These are phyloP conservation scores for Tuber calosporum DNA, from an alignment of 495 filamentous ascomycete species.

Conservation along the genomic window DNA sequence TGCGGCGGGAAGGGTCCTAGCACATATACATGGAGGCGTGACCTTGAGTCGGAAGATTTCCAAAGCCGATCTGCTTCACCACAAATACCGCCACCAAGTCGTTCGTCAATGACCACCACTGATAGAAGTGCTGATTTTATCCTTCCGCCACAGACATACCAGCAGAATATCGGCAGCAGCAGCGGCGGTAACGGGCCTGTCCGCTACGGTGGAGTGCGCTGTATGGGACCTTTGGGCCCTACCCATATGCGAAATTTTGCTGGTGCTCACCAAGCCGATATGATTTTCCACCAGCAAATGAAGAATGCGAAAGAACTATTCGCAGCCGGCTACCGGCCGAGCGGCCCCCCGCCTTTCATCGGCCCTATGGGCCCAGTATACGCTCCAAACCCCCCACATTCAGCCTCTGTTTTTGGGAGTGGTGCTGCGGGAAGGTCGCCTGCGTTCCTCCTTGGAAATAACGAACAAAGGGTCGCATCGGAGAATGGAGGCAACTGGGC, in stretches of 20 bases:
- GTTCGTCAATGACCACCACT: conserved; percentile 36
- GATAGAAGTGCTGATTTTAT: conserved; percentile 31
- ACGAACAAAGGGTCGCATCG: conserved; percentile 13
- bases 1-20: conserved; percentile 29
- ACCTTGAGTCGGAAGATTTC: conserved; percentile 15
- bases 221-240: conserved; percentile 36
- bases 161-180: conserved; percentile 14
- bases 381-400: conserved; percentile 37
- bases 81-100: conserved; percentile 26
- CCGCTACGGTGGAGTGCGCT: conserved; percentile 34
- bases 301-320: conserved; percentile 31
- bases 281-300: conserved; percentile 27
- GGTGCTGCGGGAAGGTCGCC: conserved; percentile 10
- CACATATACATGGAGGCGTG: conserved; percentile 30
- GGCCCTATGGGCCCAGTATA: conserved; percentile 28
- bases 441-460: conserved; percentile 11
- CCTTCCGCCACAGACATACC: conserved; percentile 28
- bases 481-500: conserved; percentile 23
- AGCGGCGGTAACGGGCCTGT: conserved; percentile 30
- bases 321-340: conserved; percentile 18
- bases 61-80: conserved; percentile 29
- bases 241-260: conserved; percentile 9
- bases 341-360: conserved; percentile 21
- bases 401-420: conserved; percentile 9
- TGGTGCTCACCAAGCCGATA: conserved; percentile 24